Conservation (phyloP, 768 basidiomycete species). For the Lanmaoa pseudosensibilis region DNA sequence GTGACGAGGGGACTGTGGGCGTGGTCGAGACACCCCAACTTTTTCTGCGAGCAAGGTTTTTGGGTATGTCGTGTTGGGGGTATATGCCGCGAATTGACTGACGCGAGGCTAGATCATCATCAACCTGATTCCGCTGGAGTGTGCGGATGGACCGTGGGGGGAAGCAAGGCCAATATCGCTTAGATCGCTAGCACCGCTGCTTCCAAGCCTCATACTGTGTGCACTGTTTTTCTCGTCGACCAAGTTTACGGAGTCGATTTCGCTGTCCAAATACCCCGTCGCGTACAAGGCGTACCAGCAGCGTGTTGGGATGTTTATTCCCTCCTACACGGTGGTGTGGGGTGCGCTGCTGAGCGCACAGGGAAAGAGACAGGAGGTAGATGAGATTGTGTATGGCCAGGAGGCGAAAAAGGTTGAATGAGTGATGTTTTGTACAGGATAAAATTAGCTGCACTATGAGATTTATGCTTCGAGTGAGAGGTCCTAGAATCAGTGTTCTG, state of each 20-base stretch:
- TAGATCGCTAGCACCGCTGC: conserved; percentile 38
- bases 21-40: conserved; percentile 91
- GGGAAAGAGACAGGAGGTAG: conserved; percentile 39
- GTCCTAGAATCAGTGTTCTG: too few species aligned
- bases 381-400: conserved; percentile 46
- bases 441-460: too few species aligned
- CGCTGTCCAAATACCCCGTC: conserved; percentile 66
- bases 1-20: conserved; percentile 83
- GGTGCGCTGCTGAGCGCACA: conserved; percentile 39
- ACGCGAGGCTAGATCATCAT: conserved; percentile 55
- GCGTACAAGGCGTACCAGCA: conserved; percentile 70
- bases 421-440: not conserved
- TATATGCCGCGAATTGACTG: not conserved
- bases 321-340: conserved; percentile 46
- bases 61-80: conserved; percentile 52
- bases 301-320: conserved; percentile 81
- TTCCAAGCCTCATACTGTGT: conserved; percentile 63
- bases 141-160: conserved; percentile 33
- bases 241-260: conserved; percentile 77
- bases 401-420: conserved; percentile 26
- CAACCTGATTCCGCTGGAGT: conserved; percentile 62
- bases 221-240: conserved; percentile 78
- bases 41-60: conserved; percentile 84
- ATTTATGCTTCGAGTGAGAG: too few species aligned
- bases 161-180: conserved; percentile 27